Percentiles rank a stretch among this genome's conserved stretches.
Conservation (phyloP, 73 alveolate species). For the Paramecium biaurelia region DNA sequence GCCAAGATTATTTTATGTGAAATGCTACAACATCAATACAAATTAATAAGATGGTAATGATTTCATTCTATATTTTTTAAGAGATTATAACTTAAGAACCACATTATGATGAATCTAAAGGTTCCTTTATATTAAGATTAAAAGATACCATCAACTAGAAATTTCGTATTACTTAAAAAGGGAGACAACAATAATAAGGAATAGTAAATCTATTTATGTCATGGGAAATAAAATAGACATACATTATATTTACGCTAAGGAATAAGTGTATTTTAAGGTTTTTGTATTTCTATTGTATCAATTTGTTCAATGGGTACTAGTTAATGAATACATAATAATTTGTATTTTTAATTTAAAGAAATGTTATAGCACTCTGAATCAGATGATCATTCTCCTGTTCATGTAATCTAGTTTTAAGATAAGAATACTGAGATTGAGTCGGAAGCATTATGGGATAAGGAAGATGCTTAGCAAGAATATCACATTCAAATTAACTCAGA, state of each 20-base stretch:
- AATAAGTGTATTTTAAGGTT: conserved; percentile 15
- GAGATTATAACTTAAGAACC: conserved; percentile 69
- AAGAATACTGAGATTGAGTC: conserved; percentile 5
- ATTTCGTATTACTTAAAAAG: conserved; percentile 67
- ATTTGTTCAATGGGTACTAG: background rate
- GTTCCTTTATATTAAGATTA: conserved; percentile 50
- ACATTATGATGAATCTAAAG: conserved; percentile 63
- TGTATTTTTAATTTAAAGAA: background rate
- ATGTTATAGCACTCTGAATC: background rate
- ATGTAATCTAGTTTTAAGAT: conserved; percentile 33
- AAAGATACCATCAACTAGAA: conserved; percentile 76
- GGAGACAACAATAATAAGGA: conserved; percentile 56
- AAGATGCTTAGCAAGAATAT: background rate
- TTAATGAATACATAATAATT: background rate
- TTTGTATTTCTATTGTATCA: background rate
- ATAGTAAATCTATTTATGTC: conserved; percentile 58
- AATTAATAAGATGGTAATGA: conserved; percentile 1
- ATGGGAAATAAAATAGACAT: conserved; percentile 71
- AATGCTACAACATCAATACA: background rate
- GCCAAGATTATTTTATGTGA: conserved; percentile 74
- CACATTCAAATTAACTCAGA: background rate
- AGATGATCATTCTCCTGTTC: conserved; percentile 21
- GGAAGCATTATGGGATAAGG: conserved; percentile 2
- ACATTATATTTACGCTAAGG: conserved; percentile 72
- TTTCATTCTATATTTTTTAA: background rate